These are phyloP conservation scores for Panellus pusillus DNA, from an alignment of 768 basidiomycete genomes.

Conservation along the genomic window DNA sequence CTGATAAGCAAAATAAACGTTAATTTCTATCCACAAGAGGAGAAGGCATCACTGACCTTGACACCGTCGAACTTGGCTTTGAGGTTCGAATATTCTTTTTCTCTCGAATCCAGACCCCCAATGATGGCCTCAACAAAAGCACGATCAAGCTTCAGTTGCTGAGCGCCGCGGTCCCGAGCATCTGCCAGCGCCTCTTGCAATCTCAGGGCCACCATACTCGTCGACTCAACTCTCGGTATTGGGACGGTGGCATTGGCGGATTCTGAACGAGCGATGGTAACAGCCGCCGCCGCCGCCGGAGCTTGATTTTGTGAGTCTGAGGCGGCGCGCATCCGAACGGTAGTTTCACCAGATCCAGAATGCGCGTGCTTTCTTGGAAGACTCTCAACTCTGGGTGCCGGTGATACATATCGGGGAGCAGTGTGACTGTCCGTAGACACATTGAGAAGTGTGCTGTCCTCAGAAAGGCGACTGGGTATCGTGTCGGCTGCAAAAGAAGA, in stretches of 20 bases:
- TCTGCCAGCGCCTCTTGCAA: constrained; percentile 64
- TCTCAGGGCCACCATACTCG: constrained; percentile 47
- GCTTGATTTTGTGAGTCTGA: constrained; percentile 31
- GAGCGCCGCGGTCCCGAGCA: constrained; percentile 57
- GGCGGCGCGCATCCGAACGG: constrained; percentile 24
- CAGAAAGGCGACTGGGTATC: constrained; percentile 7
- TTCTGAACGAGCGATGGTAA: constrained; percentile 30
- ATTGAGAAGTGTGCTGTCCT: constrained; percentile 10
- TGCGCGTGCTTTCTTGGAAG: constrained; percentile 8
- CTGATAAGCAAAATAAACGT: constrained; percentile 39
- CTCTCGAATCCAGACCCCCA: constrained; percentile 61
- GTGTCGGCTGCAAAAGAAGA: constrained; percentile 23
- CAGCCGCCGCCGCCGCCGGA: too few relatives aligned
- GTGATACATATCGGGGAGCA: constrained; percentile 16
- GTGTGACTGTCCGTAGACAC: background rate
- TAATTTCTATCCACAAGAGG: constrained; percentile 3
- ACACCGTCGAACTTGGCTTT: constrained; percentile 81
- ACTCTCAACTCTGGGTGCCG: constrained; percentile 17
- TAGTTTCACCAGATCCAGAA: background rate
- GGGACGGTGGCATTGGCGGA: constrained; percentile 24
- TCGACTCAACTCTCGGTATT: constrained; percentile 33
- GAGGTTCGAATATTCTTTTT: constrained; percentile 59
- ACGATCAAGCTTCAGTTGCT: constrained; percentile 71
- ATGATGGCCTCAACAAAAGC: constrained; percentile 71
- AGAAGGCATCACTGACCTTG: constrained; percentile 59